Base-by-base conservation (phyloP, 1,284 basidiomycete species). In the Leucoagaricus sp. region DNA sequence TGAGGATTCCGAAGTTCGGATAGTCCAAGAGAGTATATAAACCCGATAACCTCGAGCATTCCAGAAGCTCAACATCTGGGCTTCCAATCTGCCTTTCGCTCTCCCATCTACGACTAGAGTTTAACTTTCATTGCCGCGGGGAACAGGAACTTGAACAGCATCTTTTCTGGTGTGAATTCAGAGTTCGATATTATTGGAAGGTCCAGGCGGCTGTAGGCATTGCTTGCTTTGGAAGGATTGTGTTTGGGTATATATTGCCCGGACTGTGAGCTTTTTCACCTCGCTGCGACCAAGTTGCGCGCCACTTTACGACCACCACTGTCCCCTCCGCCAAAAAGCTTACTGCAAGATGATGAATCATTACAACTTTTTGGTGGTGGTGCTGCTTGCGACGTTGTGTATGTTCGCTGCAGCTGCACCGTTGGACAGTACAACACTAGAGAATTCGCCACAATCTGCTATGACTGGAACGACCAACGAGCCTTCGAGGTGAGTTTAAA, bases 61-160 rank as follows among this genome's bases (percentile, higher is more conserved):
- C 12, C 15, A 17, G 19, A 29, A 41, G 26, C n/a, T n/a, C n/a
- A n/a, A n/a, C n/a, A n/a, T n/a, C n/a, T n/a, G n/a, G n/a, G n/a
- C n/a, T n/a, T n/a, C n/a, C n/a, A n/a, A n/a, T n/a, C n/a, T n/a
- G n/a, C n/a, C n/a, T n/a, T n/a, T n/a, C n/a, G n/a, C n/a, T n/a
- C n/a, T n/a, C n/a, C n/a, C n/a, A n/a, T n/a, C n/a, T n/a, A n/a
- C n/a, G n/a, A n/a, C n/a, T n/a, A n/a, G n/a, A n/a, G n/a, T n/a
- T n/a, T n/a, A n/a, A n/a, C n/a, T n/a, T 55, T 34, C 29, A 46
- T 53, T 49, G 26, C 53, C 53, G 53, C 53, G 53, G 53, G 45
- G n/a, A n/a, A n/a, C n/a, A n/a, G n/a, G n/a, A n/a, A n/a, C n/a
- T n/a, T n/a, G n/a, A n/a, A n/a, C n/a, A n/a, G n/a, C n/a, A n/a